Base-by-base conservation (phyloP, 768 basidiomycete species). In the Boletus rubescentipes region DNA sequence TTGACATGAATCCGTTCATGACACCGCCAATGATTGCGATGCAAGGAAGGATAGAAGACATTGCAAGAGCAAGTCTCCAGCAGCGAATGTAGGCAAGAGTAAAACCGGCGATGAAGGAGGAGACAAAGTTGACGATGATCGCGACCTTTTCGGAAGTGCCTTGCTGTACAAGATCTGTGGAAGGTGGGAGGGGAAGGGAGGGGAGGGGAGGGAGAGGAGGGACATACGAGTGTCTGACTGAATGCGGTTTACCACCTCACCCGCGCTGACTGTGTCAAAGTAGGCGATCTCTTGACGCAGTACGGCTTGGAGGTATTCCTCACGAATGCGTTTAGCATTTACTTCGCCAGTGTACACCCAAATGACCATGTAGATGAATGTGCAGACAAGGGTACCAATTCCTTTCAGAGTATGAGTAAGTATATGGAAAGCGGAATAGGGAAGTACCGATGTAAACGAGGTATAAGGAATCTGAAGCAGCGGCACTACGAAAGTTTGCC, bases 191-290 rank as follows among this genome's bases (percentile, higher is more conserved):
- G 15, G 48, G 50, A 6, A 51, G 35, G 37, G 1, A 8, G 51
- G 34, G 46, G 6, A 16, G 7, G 45, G 9, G 39, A 39, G 3
- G n/a, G 18, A 9, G 18, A n/a, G 16, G 11, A 29, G 6, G 9
- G 11, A 73, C 84, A 58, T 65, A 89, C 89, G 91, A 20, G 88
- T 91, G 67, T 91, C 89, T 0, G 89, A 90, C 67, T 91, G 87
- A 57, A 97, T 97, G 40, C 93, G 84, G 9, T 93, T 96, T 0
- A 94, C 88, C 18, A 98, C 87, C 67, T 97, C 95, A 55, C 95
- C 95, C 5, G 94, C 87, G 35, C 95, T 93, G 50, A 96, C 82
- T n/a, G 86, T 83, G 68, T 98, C 95, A 65, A 97, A 97, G 74
- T 82, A 97, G 14, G 87, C 85, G 58, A 95, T 86, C 55, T 92